Evolutionary conservation across 352 stramenopile species (phyloP).

Genomic region (Globisporangium middletonii): DNA sequence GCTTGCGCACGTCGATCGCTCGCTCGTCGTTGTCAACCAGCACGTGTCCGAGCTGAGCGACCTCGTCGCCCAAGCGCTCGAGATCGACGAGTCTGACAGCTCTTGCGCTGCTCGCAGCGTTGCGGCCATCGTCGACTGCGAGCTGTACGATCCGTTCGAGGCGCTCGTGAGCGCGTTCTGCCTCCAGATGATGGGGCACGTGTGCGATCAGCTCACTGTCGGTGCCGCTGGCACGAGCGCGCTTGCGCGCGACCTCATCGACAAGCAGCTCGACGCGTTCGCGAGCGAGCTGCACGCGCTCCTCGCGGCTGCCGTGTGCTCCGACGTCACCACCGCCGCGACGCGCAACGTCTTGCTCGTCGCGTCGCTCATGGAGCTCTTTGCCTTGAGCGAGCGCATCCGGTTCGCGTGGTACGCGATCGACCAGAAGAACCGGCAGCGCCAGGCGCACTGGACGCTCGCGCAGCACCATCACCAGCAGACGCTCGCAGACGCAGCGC

Average conservation of each 20-base stretch:
- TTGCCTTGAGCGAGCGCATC: slow-evolving; percentile 40
- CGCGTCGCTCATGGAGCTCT: slow-evolving; percentile 25
- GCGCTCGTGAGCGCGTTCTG: slow-evolving; percentile 47
- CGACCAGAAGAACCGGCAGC: slow-evolving; percentile 42
- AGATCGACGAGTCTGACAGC: background rate
- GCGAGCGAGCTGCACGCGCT: slow-evolving; percentile 24
- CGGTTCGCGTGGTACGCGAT: slow-evolving; percentile 36
- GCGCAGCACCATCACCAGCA: slow-evolving; percentile 8
- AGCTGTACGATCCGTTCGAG: slow-evolving; percentile 31
- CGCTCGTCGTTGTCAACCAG: slow-evolving; percentile 17
- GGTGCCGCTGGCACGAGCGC: slow-evolving; percentile 18
- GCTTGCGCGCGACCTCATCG: slow-evolving; percentile 23
- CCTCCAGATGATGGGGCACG: slow-evolving; percentile 36
- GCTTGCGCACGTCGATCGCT: slow-evolving; percentile 25
- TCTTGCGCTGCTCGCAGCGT: background rate
- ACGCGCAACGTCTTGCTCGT: slow-evolving; percentile 7
- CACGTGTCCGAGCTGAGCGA: slow-evolving; percentile 15
- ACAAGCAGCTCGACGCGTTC: slow-evolving; percentile 40
- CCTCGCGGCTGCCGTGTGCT: background rate
- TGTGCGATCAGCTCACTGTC: slow-evolving; percentile 46
- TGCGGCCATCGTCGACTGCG: background rate
- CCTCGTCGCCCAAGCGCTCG: background rate
- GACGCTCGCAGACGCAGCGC: background rate
- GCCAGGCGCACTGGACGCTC: slow-evolving; percentile 18
- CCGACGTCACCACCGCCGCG: background rate